Conservation (phyloP, 2,329 filamentous ascomycete species). For the Chaetoscypha palmicola region DNA sequence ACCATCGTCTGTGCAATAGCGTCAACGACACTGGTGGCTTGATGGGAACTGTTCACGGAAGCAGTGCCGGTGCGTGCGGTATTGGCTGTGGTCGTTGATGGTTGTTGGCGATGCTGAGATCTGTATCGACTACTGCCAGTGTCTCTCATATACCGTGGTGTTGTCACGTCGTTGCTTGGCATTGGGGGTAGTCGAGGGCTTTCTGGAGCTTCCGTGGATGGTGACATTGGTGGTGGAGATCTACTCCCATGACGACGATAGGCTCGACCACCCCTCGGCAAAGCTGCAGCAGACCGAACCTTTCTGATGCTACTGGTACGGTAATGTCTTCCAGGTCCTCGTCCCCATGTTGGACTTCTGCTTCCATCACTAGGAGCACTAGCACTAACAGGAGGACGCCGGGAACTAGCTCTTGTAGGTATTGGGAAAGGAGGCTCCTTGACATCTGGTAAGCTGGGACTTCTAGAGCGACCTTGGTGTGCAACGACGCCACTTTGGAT, state of each 20-base stretch:
- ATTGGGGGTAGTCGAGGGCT: conserved; percentile 68
- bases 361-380: conserved; percentile 65
- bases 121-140: conserved; percentile 37
- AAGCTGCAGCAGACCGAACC: conserved; percentile 71
- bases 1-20: conserved; percentile 98
- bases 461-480: conserved; percentile 57
- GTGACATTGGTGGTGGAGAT: conserved; percentile 59
- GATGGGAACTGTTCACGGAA: conserved; percentile 51
- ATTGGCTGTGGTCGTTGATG: conserved; percentile 51
- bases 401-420: conserved; percentile 79
- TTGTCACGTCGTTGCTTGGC: conserved; percentile 64
- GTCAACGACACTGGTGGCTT: conserved; percentile 79
- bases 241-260: conserved; percentile 46
- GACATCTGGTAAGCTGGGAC: conserved; percentile 56
- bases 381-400: conserved; percentile 60
- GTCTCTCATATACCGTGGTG: conserved; percentile 40
- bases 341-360: conserved; percentile 65
- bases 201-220: conserved; percentile 59
- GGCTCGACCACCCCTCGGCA: conserved; percentile 49
- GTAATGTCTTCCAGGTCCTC: conserved; percentile 44
- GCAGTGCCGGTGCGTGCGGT: conserved; percentile 35
- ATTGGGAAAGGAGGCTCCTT: conserved; percentile 81
- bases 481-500: conserved; percentile 71
- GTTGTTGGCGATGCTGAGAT: conserved; percentile 47
- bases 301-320: conserved; percentile 66